Conservation (phyloP, 1,284 basidiomycete species). For the Serendipita sp. region DNA sequence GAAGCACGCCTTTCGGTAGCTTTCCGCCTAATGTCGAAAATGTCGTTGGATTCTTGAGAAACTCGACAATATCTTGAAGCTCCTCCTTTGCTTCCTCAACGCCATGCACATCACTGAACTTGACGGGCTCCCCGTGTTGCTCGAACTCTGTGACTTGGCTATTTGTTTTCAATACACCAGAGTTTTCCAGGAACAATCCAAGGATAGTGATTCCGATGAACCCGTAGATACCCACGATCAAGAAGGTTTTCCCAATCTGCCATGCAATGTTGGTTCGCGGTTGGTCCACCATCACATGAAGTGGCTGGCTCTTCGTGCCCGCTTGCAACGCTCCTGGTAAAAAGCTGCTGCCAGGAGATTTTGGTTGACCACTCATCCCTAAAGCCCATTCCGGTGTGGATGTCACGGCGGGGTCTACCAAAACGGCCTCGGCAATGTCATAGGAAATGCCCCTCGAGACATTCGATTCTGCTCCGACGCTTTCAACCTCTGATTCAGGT, state of each 20-base stretch:
- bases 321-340: not conserved
- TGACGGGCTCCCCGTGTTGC: conserved; percentile 67
- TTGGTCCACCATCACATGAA: not conserved
- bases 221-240: conserved; percentile 1
- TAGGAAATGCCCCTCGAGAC: not conserved
- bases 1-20: conserved; percentile 79
- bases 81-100: conserved; percentile 93
- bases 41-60: conserved; percentile 77
- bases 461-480: not conserved
- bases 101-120: conserved; percentile 86
- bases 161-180: conserved; percentile 79
- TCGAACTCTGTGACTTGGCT: conserved; percentile 65
- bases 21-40: conserved; percentile 84
- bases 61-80: conserved; percentile 84
- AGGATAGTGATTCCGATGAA: conserved; percentile 61
- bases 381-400: not conserved
- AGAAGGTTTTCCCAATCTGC: not conserved
- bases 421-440: conserved; percentile 6
- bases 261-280: not conserved
- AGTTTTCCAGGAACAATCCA: conserved; percentile 81
- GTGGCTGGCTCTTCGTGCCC: not conserved
- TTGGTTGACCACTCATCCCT: not conserved
- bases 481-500: not conserved
- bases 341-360: not conserved
- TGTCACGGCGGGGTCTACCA: conserved; percentile 4